Percentiles rank a stretch among this genome's conserved stretches.
Evolutionary conservation across 352 stramenopile species (phyloP).

Genomic region (Globisporangium irregulare): DNA sequence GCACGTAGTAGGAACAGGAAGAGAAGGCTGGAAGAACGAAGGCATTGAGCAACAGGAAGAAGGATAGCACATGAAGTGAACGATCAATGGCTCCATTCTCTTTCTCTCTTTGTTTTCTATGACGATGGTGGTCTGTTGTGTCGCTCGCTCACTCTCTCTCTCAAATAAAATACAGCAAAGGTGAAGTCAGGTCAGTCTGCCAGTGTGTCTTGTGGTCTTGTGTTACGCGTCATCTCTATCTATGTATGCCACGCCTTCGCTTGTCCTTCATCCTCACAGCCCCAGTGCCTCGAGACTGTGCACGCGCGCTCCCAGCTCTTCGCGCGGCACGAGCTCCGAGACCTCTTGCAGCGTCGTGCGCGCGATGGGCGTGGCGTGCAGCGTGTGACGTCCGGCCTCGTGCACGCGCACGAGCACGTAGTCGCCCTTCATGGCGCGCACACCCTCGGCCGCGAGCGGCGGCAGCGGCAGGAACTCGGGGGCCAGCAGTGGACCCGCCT

Average conservation of each 20-base stretch:
- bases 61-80: not conserved
- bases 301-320: slow-evolving; percentile 56
- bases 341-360: slow-evolving; percentile 73
- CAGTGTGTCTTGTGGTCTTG: not conserved
- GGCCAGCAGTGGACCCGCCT: slow-evolving; percentile 29
- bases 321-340: slow-evolving; percentile 38
- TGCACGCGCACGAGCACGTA: slow-evolving; percentile 83
- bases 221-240: not conserved
- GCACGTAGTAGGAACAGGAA: not conserved
- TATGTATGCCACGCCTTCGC: not conserved
- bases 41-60: not conserved
- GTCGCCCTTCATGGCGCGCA: slow-evolving; percentile 62
- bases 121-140: not conserved
- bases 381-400: slow-evolving; percentile 77
- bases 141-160: not conserved
- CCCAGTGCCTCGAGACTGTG: slow-evolving; percentile 32
- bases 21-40: not conserved
- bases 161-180: slow-evolving; percentile 8
- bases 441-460: slow-evolving; percentile 24
- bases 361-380: slow-evolving; percentile 77
- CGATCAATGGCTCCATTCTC: slow-evolving; percentile 1
- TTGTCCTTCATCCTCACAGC: slow-evolving; percentile 11
- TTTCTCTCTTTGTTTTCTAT: not conserved
- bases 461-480: slow-evolving; percentile 48
- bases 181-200: not conserved